Conservation (phyloP, 2,329 filamentous ascomycete genomes). For the Sarocladium brachiariae region DNA sequence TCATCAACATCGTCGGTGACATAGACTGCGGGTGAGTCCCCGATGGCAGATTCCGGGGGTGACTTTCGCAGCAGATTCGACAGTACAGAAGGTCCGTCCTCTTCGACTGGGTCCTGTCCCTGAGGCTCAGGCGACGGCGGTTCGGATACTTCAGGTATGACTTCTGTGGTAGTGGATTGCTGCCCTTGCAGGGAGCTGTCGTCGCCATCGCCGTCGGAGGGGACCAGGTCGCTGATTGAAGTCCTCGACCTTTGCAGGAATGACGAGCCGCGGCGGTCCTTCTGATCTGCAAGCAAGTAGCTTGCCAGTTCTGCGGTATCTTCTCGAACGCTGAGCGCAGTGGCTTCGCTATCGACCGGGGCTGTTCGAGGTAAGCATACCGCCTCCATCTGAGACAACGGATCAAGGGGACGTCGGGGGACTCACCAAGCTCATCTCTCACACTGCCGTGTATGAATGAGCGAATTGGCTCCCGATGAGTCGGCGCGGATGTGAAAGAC, state of each 20-base stretch:
- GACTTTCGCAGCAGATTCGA: conserved; percentile 37
- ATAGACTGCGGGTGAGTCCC: neutral
- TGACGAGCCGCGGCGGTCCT: conserved; percentile 34
- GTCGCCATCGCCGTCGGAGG: conserved; percentile 17
- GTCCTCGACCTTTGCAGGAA: conserved; percentile 35
- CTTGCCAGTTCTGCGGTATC: conserved; percentile 82
- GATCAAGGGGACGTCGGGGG: neutral
- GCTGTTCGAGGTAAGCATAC: conserved; percentile 23
- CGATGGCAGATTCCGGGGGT: conserved; percentile 26
- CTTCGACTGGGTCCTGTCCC: neutral
- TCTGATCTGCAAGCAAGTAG: conserved; percentile 65
- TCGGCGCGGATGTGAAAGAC: conserved; percentile 26
- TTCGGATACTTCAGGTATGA: conserved; percentile 57
- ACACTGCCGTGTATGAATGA: conserved; percentile 64
- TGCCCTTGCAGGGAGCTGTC: neutral
- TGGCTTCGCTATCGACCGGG: conserved; percentile 61
- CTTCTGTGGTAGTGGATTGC: conserved; percentile 28
- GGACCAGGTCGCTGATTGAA: conserved; percentile 22
- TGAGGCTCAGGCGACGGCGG: conserved; percentile 38
- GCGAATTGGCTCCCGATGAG: conserved; percentile 58
- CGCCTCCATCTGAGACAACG: neutral
- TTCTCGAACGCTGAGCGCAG: conserved; percentile 73
- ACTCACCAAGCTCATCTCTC: conserved; percentile 51
- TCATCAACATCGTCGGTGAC: conserved; percentile 9
- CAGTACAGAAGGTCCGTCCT: conserved; percentile 34